Evolutionary conservation across 768 basidiomycete genomes (phyloP), one percentile per base, ranked within the genome.

Genomic region (Rhodotorula babjevae): DNA sequence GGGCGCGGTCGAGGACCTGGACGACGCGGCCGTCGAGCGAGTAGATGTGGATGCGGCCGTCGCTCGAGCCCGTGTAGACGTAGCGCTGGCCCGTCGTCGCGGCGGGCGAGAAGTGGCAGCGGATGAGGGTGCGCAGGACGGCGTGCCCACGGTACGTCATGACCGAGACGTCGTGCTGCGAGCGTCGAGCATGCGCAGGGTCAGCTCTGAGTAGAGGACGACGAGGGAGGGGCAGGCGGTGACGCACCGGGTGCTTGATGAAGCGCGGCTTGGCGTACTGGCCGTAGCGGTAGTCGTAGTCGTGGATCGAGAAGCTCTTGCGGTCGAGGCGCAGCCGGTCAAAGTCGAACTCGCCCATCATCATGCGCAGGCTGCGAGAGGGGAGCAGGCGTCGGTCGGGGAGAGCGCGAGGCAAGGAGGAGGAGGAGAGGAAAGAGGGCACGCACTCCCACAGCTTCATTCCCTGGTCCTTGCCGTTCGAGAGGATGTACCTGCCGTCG

Each of bases 71-170:
- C 31, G 93, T 94, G 81, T 97, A 98, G 56, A 99, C 86, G 82
- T 98, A 99, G 76, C 90, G 69, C 87, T 85, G 79, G 16, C 93
- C 93, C 14, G 96, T 99, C 10, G 92, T 93, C 80, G 93, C 90
- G 10, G 84, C 84, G 31, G 96, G 96, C 76, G 92, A 94, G 82
- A 98, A 99, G 82, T 97, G 90, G 80, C 94, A 97, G 67, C 96
- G 86, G 76, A 99, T 96, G 67, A 99, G 86, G 0, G 96, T 99
- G 56, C 89, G 86, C 56, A 95, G 82, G 33, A 98, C 92, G 19
- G 87, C 84, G 79, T 98, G 96, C 3, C 96, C 96, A 56, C 91
- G 86, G 80, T 92, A 99, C 3, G 91, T 90, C 94, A 72, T 72
- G 53, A 76, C 58, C 21, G 71, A 72, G n/a, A 19, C 63, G 65